Evolutionary conservation across 768 basidiomycete genomes (phyloP), one percentile per base, ranked within the genome.

Genomic region (Neoboletus subvelutipes): DNA sequence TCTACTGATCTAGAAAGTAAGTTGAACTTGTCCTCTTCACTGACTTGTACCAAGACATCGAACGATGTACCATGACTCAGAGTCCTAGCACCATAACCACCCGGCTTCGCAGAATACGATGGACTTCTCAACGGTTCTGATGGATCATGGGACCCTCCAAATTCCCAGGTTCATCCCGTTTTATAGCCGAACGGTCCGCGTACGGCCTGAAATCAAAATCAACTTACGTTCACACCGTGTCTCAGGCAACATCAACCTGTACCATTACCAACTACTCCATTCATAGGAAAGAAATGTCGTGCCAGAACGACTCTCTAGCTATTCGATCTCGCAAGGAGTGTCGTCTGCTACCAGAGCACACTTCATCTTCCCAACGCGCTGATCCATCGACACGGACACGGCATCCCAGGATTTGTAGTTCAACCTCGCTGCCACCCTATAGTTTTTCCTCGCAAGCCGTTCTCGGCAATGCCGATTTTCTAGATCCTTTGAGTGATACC

Each of bases 171-270:
- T 11, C 45, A 45, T 49, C 56, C 58, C 29, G 13, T 36, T 52
- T 48, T 41, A 46, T 57, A 70, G 55, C 59, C 61, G 62, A 68
- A 26, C 60, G 57, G 61, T 48, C 60, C 64, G 65, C 34, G 34
- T 36, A 42, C 3, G 46, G 45, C 26, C 52, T 26, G 39, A 64
- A 61, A 34, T 63, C 69, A 69, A 64, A 61, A 34, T 63, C 69
- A 69, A 71, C 69, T 71, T 71, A 61, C 57, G 57, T 64, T 68
- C 60, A 50, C 68, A 58, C 45, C 33, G 34, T 6, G 34, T 17
- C 20, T 45, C 34, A 34, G 20, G n/a, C 36, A 33, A 58, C 52
- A 37, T 58, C 41, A 62, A 62, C 67, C 43, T 69, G 69, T 68
- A 71, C 68, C 37, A 61, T 56, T 39, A 66, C 48, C 29, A 43